A percentile compares a stretch with the other conserved stretches of the same genome.
Evolutionary conservation across 495 filamentous ascomycete genomes (phyloP).

Genomic region (Penicillium daleae): DNA sequence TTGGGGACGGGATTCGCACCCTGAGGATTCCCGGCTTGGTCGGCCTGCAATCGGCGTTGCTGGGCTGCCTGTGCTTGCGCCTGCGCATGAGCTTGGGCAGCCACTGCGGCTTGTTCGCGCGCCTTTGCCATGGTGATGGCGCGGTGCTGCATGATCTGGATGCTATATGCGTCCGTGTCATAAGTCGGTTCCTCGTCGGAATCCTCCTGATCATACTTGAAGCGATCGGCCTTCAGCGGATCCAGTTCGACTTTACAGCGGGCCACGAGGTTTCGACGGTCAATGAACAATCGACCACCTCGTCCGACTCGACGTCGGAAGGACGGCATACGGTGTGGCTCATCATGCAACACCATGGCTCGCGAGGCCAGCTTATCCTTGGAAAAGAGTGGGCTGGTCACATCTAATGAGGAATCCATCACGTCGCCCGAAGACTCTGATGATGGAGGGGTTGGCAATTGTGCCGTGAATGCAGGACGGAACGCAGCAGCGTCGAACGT

Average conservation of each 20-base stretch:
- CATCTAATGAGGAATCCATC: constrained; percentile 51
- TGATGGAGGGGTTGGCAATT: constrained; percentile 84
- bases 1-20: constrained; percentile 41
- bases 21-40: constrained; percentile 39
- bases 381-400: constrained; percentile 45
- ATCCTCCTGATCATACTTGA: constrained; percentile 76
- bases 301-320: constrained; percentile 75
- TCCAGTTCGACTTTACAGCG: constrained; percentile 55
- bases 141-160: constrained; percentile 71
- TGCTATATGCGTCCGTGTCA: constrained; percentile 71
- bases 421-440: constrained; percentile 69
- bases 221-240: constrained; percentile 65
- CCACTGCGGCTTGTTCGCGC: constrained; percentile 50
- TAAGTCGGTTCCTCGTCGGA: constrained; percentile 75
- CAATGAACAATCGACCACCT: constrained; percentile 78
- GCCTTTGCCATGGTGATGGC: constrained; percentile 64
- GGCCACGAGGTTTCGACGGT: constrained; percentile 62
- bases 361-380: constrained; percentile 53
- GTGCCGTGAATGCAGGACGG: constrained; percentile 79
- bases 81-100: constrained; percentile 53
- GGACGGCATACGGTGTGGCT: constrained; percentile 53
- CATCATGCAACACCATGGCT: constrained; percentile 52
- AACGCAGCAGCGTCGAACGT: constrained; percentile 62
- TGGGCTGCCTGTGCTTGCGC: constrained; percentile 50
- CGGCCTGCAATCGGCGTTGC: constrained; percentile 46